phyloP scores from a whole-genome alignment of 75 land plant genomes.

The Gnetum montanum region DNA sequence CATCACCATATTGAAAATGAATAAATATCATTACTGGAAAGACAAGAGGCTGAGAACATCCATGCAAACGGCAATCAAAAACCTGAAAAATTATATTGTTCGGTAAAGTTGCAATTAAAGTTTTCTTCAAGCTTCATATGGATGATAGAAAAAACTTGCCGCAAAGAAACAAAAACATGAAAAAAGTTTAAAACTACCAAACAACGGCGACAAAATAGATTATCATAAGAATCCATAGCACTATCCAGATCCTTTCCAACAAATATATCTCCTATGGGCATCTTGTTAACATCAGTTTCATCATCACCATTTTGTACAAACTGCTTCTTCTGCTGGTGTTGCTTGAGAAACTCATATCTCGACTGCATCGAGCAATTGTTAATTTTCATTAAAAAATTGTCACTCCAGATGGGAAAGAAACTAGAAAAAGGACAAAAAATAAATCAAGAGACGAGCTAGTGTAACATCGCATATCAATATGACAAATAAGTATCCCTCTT shows the following conservation, averaged over 20 bases:
- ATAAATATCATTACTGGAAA: slow-evolving; percentile 95
- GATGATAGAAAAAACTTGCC: background rate
- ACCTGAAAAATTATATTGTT: slow-evolving; percentile 68
- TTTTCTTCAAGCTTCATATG: background rate
- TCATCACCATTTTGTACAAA: slow-evolving; percentile 3
- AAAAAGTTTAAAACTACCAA: slow-evolving; percentile 30
- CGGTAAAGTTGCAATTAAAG: too few species aligned
- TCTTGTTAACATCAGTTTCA: slow-evolving; percentile 12
- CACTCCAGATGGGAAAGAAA: too few species aligned
- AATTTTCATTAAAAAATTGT: too few species aligned
- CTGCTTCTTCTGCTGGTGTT: slow-evolving; percentile 15
- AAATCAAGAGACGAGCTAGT: too few species aligned
- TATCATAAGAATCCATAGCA: slow-evolving; percentile 98
- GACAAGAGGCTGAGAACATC: slow-evolving; percentile 96
- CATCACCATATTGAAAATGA: too few species aligned
- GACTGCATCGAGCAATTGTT: too few species aligned
- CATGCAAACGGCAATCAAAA: slow-evolving; percentile 98
- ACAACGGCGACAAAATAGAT: slow-evolving; percentile 93
- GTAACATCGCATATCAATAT: too few species aligned
- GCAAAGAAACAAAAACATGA: background rate
- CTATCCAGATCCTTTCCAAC: slow-evolving; percentile 82
- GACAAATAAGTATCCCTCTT: too few species aligned
- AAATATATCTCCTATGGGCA: slow-evolving; percentile 24
- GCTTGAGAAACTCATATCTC: slow-evolving; percentile 59
- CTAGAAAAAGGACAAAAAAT: too few species aligned